Evolutionary conservation across 106 monocot genomes (phyloP).

Genomic region (Cymbidium sinense): DNA sequence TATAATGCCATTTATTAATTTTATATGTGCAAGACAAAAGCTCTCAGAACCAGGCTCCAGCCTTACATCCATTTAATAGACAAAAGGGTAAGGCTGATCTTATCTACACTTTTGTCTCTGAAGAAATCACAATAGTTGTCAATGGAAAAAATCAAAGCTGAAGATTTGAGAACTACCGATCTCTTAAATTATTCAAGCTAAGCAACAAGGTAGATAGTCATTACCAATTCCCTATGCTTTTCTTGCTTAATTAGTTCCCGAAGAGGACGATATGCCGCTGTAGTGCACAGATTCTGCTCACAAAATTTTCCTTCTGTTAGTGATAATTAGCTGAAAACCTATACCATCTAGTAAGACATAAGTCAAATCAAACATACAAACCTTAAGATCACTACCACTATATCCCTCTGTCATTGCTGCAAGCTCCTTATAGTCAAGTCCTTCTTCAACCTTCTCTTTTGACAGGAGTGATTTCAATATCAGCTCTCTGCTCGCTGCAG

Average conservation of each 20-base stretch:
- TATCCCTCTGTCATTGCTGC: slow-evolving; percentile 81
- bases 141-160: too few relatives aligned
- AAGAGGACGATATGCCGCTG: slow-evolving; percentile 85
- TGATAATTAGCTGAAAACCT: neutral
- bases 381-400: slow-evolving; percentile 92
- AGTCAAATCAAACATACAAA: slow-evolving; percentile 14
- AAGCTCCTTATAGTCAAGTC: slow-evolving; percentile 65
- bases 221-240: slow-evolving; percentile 75
- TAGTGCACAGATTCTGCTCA: slow-evolving; percentile 71
- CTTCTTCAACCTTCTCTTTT: slow-evolving; percentile 69
- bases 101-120: too few relatives aligned
- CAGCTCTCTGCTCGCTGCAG: slow-evolving; percentile 51
- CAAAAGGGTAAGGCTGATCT: too few relatives aligned
- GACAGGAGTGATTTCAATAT: slow-evolving; percentile 65
- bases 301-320: slow-evolving; percentile 11
- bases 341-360: neutral
- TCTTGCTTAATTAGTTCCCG: slow-evolving; percentile 74
- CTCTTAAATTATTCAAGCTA: too few relatives aligned
- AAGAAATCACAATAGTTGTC: too few relatives aligned
- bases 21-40: too few relatives aligned
- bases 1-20: too few relatives aligned
- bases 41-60: too few relatives aligned
- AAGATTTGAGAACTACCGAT: too few relatives aligned
- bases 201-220: neutral
- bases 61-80: too few relatives aligned